Base-by-base conservation (phyloP, 306 rosid genomes). In the Fragaria vesca region DNA sequence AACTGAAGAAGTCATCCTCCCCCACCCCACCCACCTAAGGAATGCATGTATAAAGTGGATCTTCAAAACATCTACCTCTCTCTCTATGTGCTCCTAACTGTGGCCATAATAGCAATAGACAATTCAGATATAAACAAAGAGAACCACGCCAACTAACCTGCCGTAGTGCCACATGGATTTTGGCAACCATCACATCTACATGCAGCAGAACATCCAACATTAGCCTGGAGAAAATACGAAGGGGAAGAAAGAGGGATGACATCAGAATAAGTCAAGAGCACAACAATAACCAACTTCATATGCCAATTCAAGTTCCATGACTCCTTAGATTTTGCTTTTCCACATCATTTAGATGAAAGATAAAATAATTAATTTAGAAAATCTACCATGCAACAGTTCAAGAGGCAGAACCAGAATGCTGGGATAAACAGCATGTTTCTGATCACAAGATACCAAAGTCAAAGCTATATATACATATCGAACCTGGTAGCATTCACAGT, bases 401-500 rank as follows among this genome's bases (percentile, higher is more conserved):
- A 13, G 61, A 71, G 16, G 47, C 28, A 21, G 18, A 50, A 8
- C 45, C 28, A 18, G 24, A 50, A 50, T 32, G 24, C 46, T 30
- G 1, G 17, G 67, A 55, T 50, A 55, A 55, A 40, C 54, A 38
- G 52, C 52, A 5, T 36, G 50, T n/a, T 54, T 55, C 50, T 36
- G 38, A 69, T 42, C 66, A 51, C 21, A 2, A 30, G 20, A 58
- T 57, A 40, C 68, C 32, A 7, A 55, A 51, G 42, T 40, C 13
- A 62, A 73, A 69, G 60, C 11, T 43, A 74, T 38, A 66, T 52
- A 68, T 52, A 68, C 21, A 15, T 17, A 47, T 50, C 28, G 9
- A 67, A 86, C 90, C 87, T 81, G 71, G 69, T 42, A 77, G 76
- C 88, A 84, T 54, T 76, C 81, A 36, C 86, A 87, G 45, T 87